Evolutionary conservation across 202 grass and related monocot species (phyloP).

Genomic region (Elaeis oleifera): DNA sequence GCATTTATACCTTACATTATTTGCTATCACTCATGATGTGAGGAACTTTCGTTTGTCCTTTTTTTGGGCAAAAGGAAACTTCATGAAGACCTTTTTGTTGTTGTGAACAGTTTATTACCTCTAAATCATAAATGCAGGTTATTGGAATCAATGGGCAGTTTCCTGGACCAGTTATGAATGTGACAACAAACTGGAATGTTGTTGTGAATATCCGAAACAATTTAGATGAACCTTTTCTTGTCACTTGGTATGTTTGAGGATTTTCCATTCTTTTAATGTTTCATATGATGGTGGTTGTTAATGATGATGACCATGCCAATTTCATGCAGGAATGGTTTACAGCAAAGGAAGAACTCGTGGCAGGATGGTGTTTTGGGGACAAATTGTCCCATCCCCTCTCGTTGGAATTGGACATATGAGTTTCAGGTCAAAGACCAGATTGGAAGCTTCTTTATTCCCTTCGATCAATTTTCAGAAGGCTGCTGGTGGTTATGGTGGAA

Average conservation of each 20-base stretch:
- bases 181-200: conserved; percentile 95
- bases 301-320: not conserved
- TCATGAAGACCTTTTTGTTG: not conserved
- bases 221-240: conserved; percentile 79
- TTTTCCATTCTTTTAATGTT: not conserved
- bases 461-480: conserved; percentile 75
- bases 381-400: conserved; percentile 68
- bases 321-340: conserved; percentile 56
- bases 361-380: conserved; percentile 82
- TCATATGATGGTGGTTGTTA: conserved; percentile 3
- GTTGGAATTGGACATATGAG: conserved; percentile 91
- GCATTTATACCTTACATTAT: too few species aligned
- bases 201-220: conserved; percentile 73
- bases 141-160: conserved; percentile 76
- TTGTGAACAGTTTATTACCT: not conserved
- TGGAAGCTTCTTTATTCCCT: conserved; percentile 87
- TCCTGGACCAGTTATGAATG: conserved; percentile 68
- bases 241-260: conserved; percentile 46
- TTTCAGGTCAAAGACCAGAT: conserved; percentile 98
- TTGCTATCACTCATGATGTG: too few species aligned
- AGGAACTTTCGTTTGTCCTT: not conserved
- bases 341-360: conserved; percentile 68
- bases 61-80: not conserved
- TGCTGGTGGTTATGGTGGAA: conserved; percentile 55
- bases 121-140: conserved; percentile 26